phyloP scores from a whole-genome alignment of 108 stramenopile species.

The Skeletonema menzelii region DNA sequence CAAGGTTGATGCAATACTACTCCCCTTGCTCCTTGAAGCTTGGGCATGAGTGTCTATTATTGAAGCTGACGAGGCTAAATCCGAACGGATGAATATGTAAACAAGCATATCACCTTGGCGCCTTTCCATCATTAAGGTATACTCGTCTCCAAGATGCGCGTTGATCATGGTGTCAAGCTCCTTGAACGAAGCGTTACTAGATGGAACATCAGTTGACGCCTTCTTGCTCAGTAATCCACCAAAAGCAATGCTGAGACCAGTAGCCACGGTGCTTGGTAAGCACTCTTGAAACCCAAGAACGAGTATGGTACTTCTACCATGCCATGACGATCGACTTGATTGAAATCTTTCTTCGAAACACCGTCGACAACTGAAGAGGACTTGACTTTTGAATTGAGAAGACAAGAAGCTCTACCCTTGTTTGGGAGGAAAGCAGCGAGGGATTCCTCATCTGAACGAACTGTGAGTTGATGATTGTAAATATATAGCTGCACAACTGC shows the following conservation, averaged over 20 bases:
- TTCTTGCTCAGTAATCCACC: not conserved
- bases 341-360: constrained; percentile 1
- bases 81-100: constrained; percentile 47
- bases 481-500: no score
- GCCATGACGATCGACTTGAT: constrained; percentile 7
- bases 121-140: constrained; percentile 22
- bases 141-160: constrained; percentile 1
- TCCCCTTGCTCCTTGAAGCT: constrained; percentile 71
- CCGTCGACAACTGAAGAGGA: not conserved
- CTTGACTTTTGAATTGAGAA: constrained; percentile 2
- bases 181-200: constrained; percentile 2
- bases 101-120: constrained; percentile 73
- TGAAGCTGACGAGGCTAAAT: constrained; percentile 19
- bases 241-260: not conserved
- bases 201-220: not conserved
- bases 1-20: constrained; percentile 64
- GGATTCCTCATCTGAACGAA: constrained; percentile 43
- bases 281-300: constrained; percentile 70
- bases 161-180: constrained; percentile 24
- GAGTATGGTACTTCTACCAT: constrained; percentile 61
- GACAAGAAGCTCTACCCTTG: constrained; percentile 32
- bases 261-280: not conserved
- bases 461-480: not conserved
- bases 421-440: constrained; percentile 54
- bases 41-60: constrained; percentile 37